Base-by-base conservation (phyloP, 805 yeast species). In the Lipomyces japonicus region DNA sequence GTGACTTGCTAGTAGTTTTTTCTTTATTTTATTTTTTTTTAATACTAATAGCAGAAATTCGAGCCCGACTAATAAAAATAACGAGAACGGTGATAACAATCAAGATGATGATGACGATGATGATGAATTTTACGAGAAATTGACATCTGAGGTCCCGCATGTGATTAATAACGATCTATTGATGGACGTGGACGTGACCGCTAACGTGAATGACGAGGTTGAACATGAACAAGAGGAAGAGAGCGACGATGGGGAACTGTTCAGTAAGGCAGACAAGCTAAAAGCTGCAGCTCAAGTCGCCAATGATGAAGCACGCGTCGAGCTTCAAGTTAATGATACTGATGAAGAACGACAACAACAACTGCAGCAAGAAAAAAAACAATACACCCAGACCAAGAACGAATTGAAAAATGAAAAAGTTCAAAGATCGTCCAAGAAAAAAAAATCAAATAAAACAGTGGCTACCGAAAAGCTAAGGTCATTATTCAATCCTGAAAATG, bases 31-130 rank as follows among this genome's bases (percentile, higher is more conserved):
- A 18, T n/a, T 30, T 12, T n/a, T 31, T 32, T 3, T 23, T 18
- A 4, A 22, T 18, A n/a, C 7, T 7, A 6, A 19, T 9, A 14
- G 37, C n/a, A n/a, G n/a, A n/a, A n/a, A n/a, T n/a, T n/a, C n/a
- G n/a, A n/a, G n/a, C n/a, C n/a, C n/a, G n/a, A n/a, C n/a, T n/a
- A n/a, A n/a, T n/a, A n/a, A n/a, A n/a, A n/a, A n/a, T n/a, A n/a
- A n/a, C n/a, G n/a, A n/a, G n/a, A n/a, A 24, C 26, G 10, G 12
- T 37, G 26, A 61, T n/a, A 68, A 62, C 12, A 61, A 52, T 45
- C 75, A 71, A 32, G 75, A 68, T 21, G 61, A 65, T 39, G 73
- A 66, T 14, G 65, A 68, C 28, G 77, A 68, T 7, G 65, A 75
- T 5, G 35, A 30, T 18, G 39, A 25, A n/a, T 34, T 34, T 34